phyloP scores from a whole-genome alignment of 345 rosid species.

The Eucalyptus melliodora region DNA sequence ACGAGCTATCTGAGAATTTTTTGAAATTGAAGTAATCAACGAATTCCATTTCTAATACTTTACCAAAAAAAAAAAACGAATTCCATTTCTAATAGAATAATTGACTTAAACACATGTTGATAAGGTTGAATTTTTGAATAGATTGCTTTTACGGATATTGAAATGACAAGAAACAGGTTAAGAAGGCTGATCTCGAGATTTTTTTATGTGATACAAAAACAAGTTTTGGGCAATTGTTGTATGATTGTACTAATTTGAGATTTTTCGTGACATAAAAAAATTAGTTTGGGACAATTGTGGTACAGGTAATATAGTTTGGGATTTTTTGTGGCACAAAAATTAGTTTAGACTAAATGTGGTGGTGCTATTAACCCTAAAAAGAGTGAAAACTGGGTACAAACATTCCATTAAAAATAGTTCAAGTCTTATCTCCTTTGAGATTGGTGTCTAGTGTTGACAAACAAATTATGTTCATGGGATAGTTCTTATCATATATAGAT shows the following conservation, averaged over 20 bases:
- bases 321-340: not conserved
- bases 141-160: not conserved
- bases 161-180: not conserved
- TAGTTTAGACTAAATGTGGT: not conserved
- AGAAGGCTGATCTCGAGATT: not conserved
- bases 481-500: not conserved
- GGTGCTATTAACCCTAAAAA: not conserved
- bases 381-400: not conserved
- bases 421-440: not conserved
- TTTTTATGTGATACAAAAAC: not conserved
- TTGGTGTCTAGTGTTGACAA: not conserved
- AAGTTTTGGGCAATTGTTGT: not conserved
- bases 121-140: not conserved
- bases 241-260: not conserved
- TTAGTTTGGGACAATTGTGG: not conserved
- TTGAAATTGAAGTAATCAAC: not conserved
- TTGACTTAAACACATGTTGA: not conserved
- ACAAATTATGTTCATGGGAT: too few relatives aligned
- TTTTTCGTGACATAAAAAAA: not conserved
- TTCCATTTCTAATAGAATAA: not conserved
- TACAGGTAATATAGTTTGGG: fast-evolving
- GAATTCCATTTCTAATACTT: not conserved
- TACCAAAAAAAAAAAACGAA: too few relatives aligned
- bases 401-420: not conserved
- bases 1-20: not conserved